Evolutionary conservation across 345 rosid genomes (phyloP).

Genomic region (Abelmoschus esculentus): DNA sequence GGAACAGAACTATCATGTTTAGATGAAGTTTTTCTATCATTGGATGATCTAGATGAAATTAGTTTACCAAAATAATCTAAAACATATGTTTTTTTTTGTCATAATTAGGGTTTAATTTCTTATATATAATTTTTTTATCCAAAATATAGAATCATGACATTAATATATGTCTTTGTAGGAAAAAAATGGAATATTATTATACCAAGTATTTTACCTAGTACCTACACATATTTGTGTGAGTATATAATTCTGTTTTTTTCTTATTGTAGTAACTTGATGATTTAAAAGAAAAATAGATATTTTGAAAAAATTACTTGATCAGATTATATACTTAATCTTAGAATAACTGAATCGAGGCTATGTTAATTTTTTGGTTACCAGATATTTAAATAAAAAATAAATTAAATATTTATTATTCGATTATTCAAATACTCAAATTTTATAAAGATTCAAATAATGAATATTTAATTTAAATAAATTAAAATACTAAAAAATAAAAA

Average conservation of each 20-base stretch:
- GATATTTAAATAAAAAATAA: too few species aligned
- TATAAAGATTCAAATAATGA: too few species aligned
- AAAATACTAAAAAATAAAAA: too few species aligned
- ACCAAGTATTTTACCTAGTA: background rate
- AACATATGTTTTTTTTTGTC: background rate
- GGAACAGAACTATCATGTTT: constrained; percentile 75
- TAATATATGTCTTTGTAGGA: background rate
- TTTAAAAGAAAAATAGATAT: too few species aligned
- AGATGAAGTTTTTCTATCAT: constrained; percentile 86
- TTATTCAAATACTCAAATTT: too few species aligned
- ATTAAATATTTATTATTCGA: too few species aligned
- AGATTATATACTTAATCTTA: too few species aligned
- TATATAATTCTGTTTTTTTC: background rate
- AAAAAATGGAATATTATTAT: background rate
- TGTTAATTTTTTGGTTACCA: too few species aligned
- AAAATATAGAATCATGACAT: constrained; percentile 12
- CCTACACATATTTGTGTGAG: too few species aligned
- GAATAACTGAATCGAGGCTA: too few species aligned
- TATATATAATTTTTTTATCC: background rate
- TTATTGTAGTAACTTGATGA: background rate
- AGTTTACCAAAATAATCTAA: constrained; percentile 50
- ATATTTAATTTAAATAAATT: too few species aligned
- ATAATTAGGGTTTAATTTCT: background rate
- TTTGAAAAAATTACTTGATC: too few species aligned
- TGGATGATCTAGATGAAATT: constrained; percentile 91